These are phyloP conservation scores for Thelonectria olida DNA, from an alignment of 2,329 filamentous ascomycete genomes.

Conservation along the genomic window DNA sequence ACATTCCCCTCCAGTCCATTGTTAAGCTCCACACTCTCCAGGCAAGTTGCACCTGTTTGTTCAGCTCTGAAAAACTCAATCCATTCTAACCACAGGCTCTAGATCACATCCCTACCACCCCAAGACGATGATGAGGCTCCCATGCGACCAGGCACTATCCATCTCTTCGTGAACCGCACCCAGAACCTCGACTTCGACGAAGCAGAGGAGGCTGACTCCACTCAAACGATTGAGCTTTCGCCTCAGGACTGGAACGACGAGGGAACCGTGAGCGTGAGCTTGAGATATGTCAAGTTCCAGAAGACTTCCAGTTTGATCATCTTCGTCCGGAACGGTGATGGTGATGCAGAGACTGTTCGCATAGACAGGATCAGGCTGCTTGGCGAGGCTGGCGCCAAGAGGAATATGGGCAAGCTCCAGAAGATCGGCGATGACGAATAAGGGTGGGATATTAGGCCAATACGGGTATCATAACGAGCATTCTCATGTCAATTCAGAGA, in stretches of 20 bases:
- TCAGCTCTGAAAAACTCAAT: not conserved
- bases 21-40: slow-evolving; percentile 88
- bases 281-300: slow-evolving; percentile 98
- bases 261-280: slow-evolving; percentile 74
- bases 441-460: slow-evolving; percentile 19
- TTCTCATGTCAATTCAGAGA: slow-evolving; percentile 12
- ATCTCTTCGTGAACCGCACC: slow-evolving; percentile 87
- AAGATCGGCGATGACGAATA: slow-evolving; percentile 85
- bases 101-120: slow-evolving; percentile 85
- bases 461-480: slow-evolving; percentile 7
- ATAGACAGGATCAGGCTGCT: slow-evolving; percentile 82
- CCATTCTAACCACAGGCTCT: slow-evolving; percentile 45
- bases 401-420: slow-evolving; percentile 92
- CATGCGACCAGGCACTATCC: slow-evolving; percentile 83
- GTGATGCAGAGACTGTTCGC: slow-evolving; percentile 84
- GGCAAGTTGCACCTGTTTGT: slow-evolving; percentile 49
- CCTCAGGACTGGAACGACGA: slow-evolving; percentile 84
- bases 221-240: slow-evolving; percentile 80
- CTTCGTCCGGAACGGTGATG: slow-evolving; percentile 88
- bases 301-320: slow-evolving; percentile 87
- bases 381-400: slow-evolving; percentile 90
- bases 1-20: slow-evolving; percentile 85
- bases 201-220: slow-evolving; percentile 84
- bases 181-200: slow-evolving; percentile 96
- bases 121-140: slow-evolving; percentile 77